Base-by-base conservation (phyloP, 257 asterid genomes). In the Solanum tarijense region DNA sequence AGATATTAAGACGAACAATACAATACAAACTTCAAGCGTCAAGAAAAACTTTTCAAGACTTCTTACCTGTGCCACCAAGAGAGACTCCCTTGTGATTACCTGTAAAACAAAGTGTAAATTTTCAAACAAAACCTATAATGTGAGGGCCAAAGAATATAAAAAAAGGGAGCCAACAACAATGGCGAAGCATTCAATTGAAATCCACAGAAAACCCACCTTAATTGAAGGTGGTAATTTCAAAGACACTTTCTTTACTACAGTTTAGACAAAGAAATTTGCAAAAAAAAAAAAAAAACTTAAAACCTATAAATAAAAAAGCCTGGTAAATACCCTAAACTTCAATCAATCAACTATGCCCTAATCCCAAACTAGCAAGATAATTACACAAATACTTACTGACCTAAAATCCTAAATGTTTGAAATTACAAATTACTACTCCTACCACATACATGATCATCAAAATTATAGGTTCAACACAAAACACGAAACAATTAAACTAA, bases 31-130 rank as follows among this genome's bases (percentile, higher is more conserved):
- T 39, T 72, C 81, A 32, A 72, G 29, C 8, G 52, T 73, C 38
- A 58, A 73, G 52, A 73, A 73, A 71, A 36, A 71, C 31, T 55
- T 35, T 86, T 16, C 69, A 32, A 86, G 25, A 12, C 38, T 66
- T 14, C 41, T 87, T 91, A 96, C 99, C 99, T 97, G 99, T 60
- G 99, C 99, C 89, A 94, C 96, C 92, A 95, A 85, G 84, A 97
- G 95, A 85, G 99, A 97, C 91, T 93, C 99, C 83, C 88, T 93
- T 5, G 98, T 97, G 88, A 97, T 97, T 14, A 97, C 96, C 99
- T 97, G 95, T 86, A 90, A 90, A 85, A 83, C 55, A 65, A 85
- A 79, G 86, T 41, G 25, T 16, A 48, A 23, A 72, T 20, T 62
- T 21, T 89, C 68, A 82, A 35, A 60, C 32, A 89, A 82, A 46